phyloP scores from a whole-genome alignment of 2,329 filamentous ascomycete species.

The Penicillium sp. region DNA sequence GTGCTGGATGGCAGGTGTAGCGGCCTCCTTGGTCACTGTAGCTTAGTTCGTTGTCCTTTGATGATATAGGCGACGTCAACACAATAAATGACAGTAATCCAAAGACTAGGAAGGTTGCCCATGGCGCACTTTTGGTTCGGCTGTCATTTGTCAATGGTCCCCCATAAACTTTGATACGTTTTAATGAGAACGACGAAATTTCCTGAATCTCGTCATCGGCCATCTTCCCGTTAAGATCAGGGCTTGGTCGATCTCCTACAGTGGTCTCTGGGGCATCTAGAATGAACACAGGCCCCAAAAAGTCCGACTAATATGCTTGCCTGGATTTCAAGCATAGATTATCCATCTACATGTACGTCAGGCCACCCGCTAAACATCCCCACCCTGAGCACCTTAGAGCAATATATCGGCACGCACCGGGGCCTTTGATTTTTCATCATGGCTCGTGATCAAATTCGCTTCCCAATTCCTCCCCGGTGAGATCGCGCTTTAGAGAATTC shows the following conservation, averaged over 20 bases:
- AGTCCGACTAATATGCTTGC: background rate
- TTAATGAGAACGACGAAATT: background rate
- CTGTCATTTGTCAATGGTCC: too few relatives aligned
- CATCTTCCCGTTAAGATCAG: background rate
- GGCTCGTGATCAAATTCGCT: background rate
- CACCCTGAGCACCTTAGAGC: slow-evolving; percentile 1
- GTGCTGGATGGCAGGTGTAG: background rate
- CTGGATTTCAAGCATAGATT: background rate
- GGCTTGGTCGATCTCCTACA: background rate
- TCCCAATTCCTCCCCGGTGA: slow-evolving; percentile 13
- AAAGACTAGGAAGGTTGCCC: too few relatives aligned
- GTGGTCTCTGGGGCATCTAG: background rate
- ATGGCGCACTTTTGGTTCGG: too few relatives aligned
- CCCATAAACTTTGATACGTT: background rate
- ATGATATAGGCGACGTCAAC: too few relatives aligned
- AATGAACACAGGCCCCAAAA: too few relatives aligned
- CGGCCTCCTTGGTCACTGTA: background rate
- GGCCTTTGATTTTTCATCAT: background rate
- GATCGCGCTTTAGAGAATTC: background rate
- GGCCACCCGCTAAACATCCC: background rate
- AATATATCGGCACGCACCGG: slow-evolving; percentile 1
- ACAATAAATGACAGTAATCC: too few relatives aligned
- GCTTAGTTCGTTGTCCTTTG: background rate
- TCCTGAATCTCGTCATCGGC: background rate
- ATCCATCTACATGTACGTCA: background rate